Evolutionary conservation across 2,329 filamentous ascomycete species (phyloP), one percentile per base, ranked within the genome.

Genomic region (Alternaria infectoria): DNA sequence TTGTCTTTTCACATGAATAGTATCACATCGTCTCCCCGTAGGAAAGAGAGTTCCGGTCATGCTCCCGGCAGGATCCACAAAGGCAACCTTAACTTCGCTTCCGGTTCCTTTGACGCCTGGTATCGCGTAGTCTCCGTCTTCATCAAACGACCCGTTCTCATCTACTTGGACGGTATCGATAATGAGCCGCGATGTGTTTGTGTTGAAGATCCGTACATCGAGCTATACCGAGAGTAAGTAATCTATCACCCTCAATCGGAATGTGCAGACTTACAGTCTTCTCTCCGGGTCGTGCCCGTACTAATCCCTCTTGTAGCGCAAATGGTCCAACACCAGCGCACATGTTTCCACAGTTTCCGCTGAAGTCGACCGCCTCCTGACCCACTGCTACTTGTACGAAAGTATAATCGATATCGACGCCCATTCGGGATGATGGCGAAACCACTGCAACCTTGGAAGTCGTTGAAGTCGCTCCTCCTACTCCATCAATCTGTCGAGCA

Each of bases 271-370:
- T 66, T 57, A 74, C 70, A 12, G 61, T 69, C 47, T 62, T 57
- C 30, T 69, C 57, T 30, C 72, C 75, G 13, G 69, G 76, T 67
- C 5, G 66, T 8, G 75, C 66, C 30, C 44, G 79, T 58, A 86
- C 79, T 1, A 90, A 63, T 1, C 85, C 83, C 49, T 83, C 77
- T 79, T 91, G 77, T 72, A 88, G 79, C 2, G 87, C 87, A 71
- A 87, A 89, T 0, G 90, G 89, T 0, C 90, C 91, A 43, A 93
- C 85, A 0, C 88, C 85, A 28, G 87, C 84, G 4, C 84, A 87
- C 89, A 93, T 90, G 74, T 93, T 93, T 21, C 91, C 90, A 74
- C 91, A 93, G 68, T 92, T 93, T 7, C 90, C 88, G 0, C 88
- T 87, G 72, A 87, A 86, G 70, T 93, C 90, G 3, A 93, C 83